phyloP scores from a whole-genome alignment of 2,329 filamentous ascomycete species.

The Aspergillus fumigatus region DNA sequence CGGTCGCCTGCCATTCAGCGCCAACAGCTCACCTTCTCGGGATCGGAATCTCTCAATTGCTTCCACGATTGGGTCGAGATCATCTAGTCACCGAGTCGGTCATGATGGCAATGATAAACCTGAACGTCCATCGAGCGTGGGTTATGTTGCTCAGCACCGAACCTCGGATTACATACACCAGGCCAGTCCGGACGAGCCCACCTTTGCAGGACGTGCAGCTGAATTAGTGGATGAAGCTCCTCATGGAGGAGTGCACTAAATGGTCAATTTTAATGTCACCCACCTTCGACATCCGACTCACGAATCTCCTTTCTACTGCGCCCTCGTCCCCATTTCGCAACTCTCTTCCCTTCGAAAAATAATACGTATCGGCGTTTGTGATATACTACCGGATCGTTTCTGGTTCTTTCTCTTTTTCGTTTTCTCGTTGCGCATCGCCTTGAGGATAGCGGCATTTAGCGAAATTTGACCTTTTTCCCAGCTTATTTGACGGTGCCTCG shows the following conservation, averaged over 20 bases:
- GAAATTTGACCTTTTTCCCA: not conserved
- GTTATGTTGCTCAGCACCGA: constrained; percentile 47
- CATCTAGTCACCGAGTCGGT: constrained; percentile 32
- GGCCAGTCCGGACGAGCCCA: constrained; percentile 32
- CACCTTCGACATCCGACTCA: not conserved
- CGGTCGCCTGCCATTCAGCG: constrained; percentile 41
- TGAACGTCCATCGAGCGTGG: constrained; percentile 46
- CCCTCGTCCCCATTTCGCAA: not conserved
- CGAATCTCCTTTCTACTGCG: constrained; percentile 2
- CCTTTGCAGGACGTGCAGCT: constrained; percentile 40
- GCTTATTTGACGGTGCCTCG: not conserved
- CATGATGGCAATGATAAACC: constrained; percentile 20
- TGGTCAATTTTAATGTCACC: not conserved
- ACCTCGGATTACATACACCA: constrained; percentile 47
- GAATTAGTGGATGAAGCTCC: constrained; percentile 39
- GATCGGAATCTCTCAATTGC: constrained; percentile 34
- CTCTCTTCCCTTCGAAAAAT: constrained; percentile 3
- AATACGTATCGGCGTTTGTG: constrained; percentile 12
- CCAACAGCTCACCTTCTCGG: constrained; percentile 32
- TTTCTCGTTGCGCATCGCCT: not conserved
- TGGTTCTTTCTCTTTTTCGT: not conserved
- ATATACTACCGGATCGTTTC: constrained; percentile 9
- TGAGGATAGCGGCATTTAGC: not conserved
- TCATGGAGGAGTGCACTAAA: constrained; percentile 11
- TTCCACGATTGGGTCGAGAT: constrained; percentile 34